Conservation (phyloP, 345 rosid species). For the Capsella bursapastoris region DNA sequence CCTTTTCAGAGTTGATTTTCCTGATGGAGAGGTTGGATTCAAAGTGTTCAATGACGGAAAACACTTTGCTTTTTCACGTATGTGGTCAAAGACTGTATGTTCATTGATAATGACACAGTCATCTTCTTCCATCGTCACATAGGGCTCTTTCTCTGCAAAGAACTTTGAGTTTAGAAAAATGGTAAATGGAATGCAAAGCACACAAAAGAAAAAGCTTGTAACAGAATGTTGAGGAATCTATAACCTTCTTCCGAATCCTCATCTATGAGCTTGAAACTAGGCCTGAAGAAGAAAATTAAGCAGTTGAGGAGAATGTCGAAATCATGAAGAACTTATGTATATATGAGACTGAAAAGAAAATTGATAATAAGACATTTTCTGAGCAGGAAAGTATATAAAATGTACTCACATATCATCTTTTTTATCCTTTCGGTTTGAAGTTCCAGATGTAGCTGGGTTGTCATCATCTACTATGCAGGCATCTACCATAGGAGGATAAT, state of each 20-base stretch:
- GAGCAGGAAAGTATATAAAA: neutral
- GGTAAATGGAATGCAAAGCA: slow-evolving; percentile 23
- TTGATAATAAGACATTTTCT: too few relatives aligned
- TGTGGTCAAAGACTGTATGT: slow-evolving; percentile 75
- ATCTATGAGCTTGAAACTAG: slow-evolving; percentile 87
- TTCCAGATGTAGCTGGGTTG: slow-evolving; percentile 41
- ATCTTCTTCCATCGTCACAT: slow-evolving; percentile 51
- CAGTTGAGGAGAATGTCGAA: neutral
- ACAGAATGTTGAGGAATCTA: too few relatives aligned
- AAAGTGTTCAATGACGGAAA: slow-evolving; percentile 59
- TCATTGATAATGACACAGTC: slow-evolving; percentile 58
- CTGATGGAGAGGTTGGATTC: slow-evolving; percentile 49
- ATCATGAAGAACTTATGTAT: neutral
- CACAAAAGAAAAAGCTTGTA: neutral
- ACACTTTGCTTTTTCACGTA: slow-evolving; percentile 79
- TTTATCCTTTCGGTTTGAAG: slow-evolving; percentile 31
- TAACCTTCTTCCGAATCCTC: slow-evolving; percentile 77
- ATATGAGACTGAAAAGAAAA: neutral
- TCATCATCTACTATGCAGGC: slow-evolving; percentile 50
- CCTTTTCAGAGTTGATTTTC: slow-evolving; percentile 52
- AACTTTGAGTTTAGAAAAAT: slow-evolving; percentile 15
- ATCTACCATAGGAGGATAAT: slow-evolving; percentile 50
- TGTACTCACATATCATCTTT: slow-evolving; percentile 35
- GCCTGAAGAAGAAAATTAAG: slow-evolving; percentile 58
- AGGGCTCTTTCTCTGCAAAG: slow-evolving; percentile 48